phyloP scores from a whole-genome alignment of 164 flowering plant species.

The Saururus chinensis region DNA sequence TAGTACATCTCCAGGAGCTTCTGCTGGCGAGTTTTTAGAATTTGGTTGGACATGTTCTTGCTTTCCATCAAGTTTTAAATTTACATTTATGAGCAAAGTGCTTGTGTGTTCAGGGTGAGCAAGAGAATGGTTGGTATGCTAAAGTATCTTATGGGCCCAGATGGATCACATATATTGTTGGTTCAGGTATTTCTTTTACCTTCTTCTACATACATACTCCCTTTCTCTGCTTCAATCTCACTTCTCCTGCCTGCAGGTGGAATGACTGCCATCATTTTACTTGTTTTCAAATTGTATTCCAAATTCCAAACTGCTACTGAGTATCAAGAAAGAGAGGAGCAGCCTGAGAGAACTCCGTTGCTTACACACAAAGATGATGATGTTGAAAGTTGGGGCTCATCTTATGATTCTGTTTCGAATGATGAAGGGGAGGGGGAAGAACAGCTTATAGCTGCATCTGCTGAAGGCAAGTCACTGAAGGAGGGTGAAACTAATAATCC shows the following conservation, averaged over 20 bases:
- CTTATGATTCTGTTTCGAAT: constrained; percentile 54
- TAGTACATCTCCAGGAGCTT: too few relatives aligned
- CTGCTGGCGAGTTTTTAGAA: too few relatives aligned
- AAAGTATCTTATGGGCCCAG: constrained; percentile 65
- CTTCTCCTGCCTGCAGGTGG: constrained; percentile 30
- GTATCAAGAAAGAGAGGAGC: constrained; percentile 15
- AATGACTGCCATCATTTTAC: constrained; percentile 32
- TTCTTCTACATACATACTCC: background rate
- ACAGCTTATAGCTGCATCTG: constrained; percentile 12
- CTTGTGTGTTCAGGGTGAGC: constrained; percentile 13
- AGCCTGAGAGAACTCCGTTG: constrained; percentile 46
- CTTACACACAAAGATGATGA: constrained; percentile 62
- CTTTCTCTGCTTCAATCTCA: background rate
- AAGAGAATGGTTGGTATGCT: constrained; percentile 34
- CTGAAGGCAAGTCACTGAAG: constrained; percentile 24
- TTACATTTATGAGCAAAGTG: background rate
- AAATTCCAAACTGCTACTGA: constrained; percentile 19
- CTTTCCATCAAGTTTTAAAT: background rate
- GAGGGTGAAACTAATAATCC: constrained; percentile 39
- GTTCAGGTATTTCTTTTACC: constrained; percentile 18
- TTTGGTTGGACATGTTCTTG: background rate
- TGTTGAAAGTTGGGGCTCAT: constrained; percentile 60
- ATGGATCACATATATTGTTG: constrained; percentile 60
- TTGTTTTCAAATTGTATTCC: constrained; percentile 32
- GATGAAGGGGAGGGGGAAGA: constrained; percentile 54